Percentiles rank a stretch among this genome's conserved stretches.
Evolutionary conservation across 352 stramenopile species (phyloP).

Genomic region (Phytophthora macrochlamydospora): DNA sequence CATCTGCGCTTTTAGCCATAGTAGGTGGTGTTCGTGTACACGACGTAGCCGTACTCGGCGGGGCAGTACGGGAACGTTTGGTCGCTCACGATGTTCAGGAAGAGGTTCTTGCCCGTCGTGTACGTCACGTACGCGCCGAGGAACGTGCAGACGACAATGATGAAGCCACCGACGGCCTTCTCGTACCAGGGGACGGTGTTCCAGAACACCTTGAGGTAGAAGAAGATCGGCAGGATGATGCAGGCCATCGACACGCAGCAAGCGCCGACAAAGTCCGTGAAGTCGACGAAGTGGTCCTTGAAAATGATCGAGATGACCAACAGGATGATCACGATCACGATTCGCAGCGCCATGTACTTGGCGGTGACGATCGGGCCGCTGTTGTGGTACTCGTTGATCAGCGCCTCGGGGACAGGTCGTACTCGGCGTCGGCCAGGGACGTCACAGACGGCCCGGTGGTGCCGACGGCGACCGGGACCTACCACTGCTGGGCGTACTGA

Average conservation of each 20-base stretch:
- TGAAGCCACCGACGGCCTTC: slow-evolving; percentile 36
- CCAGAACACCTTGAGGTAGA: slow-evolving; percentile 80
- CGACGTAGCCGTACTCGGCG: slow-evolving; percentile 45
- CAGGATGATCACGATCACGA: slow-evolving; percentile 47
- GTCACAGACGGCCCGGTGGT: slow-evolving; percentile 31
- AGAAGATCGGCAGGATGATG: slow-evolving; percentile 71
- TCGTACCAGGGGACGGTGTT: slow-evolving; percentile 50
- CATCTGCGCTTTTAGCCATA: slow-evolving; percentile 38
- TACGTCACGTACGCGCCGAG: slow-evolving; percentile 52
- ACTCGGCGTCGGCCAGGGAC: slow-evolving; percentile 37
- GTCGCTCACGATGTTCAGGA: slow-evolving; percentile 38
- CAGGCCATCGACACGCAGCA: slow-evolving; percentile 63
- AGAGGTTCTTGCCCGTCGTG: slow-evolving; percentile 49
- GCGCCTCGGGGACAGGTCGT: slow-evolving; percentile 38
- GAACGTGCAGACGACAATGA: slow-evolving; percentile 40
- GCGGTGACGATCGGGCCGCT: slow-evolving; percentile 38
- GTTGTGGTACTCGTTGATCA: slow-evolving; percentile 47
- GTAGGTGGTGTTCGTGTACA: slow-evolving; percentile 58
- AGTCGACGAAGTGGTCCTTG: slow-evolving; percentile 72
- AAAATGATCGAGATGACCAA: slow-evolving; percentile 58
- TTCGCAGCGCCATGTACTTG: slow-evolving; percentile 51
- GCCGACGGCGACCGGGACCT: slow-evolving; percentile 11
- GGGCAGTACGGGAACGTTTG: slow-evolving; percentile 67
- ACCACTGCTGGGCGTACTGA: slow-evolving; percentile 27
- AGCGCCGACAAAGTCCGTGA: slow-evolving; percentile 72